Base-by-base conservation (phyloP, 192 early-diverging fungal species). In the Backusella morwellensis region DNA sequence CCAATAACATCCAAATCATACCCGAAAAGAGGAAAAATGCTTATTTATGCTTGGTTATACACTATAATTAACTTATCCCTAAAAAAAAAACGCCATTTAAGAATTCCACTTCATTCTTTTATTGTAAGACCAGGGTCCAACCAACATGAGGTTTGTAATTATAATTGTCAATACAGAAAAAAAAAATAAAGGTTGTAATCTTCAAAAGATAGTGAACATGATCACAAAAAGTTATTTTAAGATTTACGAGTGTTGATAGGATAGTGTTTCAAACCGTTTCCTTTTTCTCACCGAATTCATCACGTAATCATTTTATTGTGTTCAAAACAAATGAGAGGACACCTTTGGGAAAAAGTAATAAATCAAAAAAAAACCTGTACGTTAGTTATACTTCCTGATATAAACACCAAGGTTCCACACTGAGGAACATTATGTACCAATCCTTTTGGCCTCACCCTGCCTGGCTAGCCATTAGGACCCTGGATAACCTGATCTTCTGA, bases 401-500 rank as follows among this genome's bases (percentile, higher is more conserved):
- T 26, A 29, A 63, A 63, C 21, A 36, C 38, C 11, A 41, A 23
- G 35, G 68, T 70, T 40, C 4, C 35, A 70, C 68, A 70, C 21
- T 70, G 68, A 36, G 68, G 21, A 70, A 70, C 68, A 70, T 70
- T 70, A 38, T 40, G 68, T 70, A 70, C 68, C 68, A 70, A 70
- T 70, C 35, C 68, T 40, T 41, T 63, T 63, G 56, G 9, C 36
- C 21, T 70, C 17, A 4, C 32, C 32, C 9, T 2, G 9, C 23
- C 40, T 38, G 35, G 35, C 38, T 23, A 68, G 12, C 68, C 36
- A 70, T 40, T 40, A 70, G 68, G 68, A 70, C 68, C 68, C 68
- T 70, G 68, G 68, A 70, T 70, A 70, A 70, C 68, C 68, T 70
- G 68, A 70, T 70, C 68, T 70, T 41, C 68, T 70, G 35, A 41